These are phyloP conservation scores for Begonia fuchsioides DNA, from an alignment of 306 rosid species.

Conservation along the genomic window DNA sequence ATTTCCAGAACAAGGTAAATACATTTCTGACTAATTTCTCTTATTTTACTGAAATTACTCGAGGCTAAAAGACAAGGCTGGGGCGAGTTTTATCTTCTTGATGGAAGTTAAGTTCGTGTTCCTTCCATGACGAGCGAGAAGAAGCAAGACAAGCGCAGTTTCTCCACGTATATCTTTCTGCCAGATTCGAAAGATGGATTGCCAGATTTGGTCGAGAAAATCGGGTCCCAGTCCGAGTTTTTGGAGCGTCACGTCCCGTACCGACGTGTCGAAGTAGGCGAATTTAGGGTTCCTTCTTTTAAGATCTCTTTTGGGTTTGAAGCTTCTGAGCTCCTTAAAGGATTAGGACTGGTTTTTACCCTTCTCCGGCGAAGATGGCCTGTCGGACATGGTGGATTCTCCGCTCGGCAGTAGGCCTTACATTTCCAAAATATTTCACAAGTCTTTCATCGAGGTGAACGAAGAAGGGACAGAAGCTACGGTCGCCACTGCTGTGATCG, in stretches of 20 bases:
- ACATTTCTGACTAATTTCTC: too few species aligned
- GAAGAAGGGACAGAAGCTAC: too few species aligned
- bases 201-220: slow-evolving; percentile 1
- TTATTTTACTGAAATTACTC: too few species aligned
- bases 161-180: slow-evolving; percentile 18
- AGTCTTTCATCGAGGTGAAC: too few species aligned
- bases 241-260: background rate
- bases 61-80: too few species aligned
- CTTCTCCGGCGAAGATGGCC: slow-evolving; percentile 4
- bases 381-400: slow-evolving; percentile 12
- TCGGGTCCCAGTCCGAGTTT: background rate
- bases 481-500: slow-evolving; percentile 21
- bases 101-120: slow-evolving; percentile 19
- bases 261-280: accelerated
- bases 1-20: too few species aligned
- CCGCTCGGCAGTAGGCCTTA: background rate
- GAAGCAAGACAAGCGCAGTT: slow-evolving; percentile 15
- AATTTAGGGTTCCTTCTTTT: too few species aligned
- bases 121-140: slow-evolving; percentile 36
- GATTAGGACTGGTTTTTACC: slow-evolving; percentile 10
- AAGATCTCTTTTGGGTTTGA: too few species aligned
- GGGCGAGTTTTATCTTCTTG: slow-evolving; percentile 29
- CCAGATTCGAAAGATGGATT: slow-evolving; percentile 15
- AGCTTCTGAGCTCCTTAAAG: background rate
- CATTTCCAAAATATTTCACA: slow-evolving; percentile 12